These are phyloP conservation scores for Tolypocladium ovalisporum DNA, from an alignment of 2,329 filamentous ascomycete genomes.

Conservation along the genomic window DNA sequence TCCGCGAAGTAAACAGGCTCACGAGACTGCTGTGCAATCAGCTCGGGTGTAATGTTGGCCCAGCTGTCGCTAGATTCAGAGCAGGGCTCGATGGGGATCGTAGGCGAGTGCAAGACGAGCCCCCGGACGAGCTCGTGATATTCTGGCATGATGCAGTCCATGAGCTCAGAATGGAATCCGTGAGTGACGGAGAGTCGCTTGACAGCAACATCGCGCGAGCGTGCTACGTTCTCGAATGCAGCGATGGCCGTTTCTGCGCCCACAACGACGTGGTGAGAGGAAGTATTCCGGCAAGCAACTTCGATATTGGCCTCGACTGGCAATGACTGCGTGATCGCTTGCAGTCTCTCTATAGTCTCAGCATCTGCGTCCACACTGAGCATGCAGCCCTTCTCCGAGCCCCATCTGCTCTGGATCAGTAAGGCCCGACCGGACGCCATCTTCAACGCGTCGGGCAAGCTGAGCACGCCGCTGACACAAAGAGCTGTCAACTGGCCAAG, in stretches of 20 bases:
- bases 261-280: conserved; percentile 17
- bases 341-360: not conserved
- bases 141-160: conserved; percentile 4
- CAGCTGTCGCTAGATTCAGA: conserved; percentile 6
- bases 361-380: conserved; percentile 9
- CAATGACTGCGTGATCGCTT: not conserved
- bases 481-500: conserved; percentile 28
- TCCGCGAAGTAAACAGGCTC: conserved; percentile 21
- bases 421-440: conserved; percentile 18
- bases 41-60: conserved; percentile 2
- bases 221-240: not conserved
- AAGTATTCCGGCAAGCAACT: conserved; percentile 23
- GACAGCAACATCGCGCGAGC: not conserved
- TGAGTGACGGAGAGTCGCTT: conserved; percentile 2
- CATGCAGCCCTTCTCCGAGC: conserved; percentile 23
- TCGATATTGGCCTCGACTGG: not conserved
- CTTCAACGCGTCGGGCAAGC: conserved; percentile 18
- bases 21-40: conserved; percentile 17
- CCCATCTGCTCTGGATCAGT: conserved; percentile 21
- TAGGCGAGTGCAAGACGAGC: conserved; percentile 1
- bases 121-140: not conserved
- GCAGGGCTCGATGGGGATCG: conserved; percentile 5
- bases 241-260: conserved; percentile 13
- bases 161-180: conserved; percentile 6
- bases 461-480: conserved; percentile 18